Evolutionary conservation across 2,329 filamentous ascomycete species (phyloP), one percentile per base, ranked within the genome.

Genomic region (Fusarium nygamai): DNA sequence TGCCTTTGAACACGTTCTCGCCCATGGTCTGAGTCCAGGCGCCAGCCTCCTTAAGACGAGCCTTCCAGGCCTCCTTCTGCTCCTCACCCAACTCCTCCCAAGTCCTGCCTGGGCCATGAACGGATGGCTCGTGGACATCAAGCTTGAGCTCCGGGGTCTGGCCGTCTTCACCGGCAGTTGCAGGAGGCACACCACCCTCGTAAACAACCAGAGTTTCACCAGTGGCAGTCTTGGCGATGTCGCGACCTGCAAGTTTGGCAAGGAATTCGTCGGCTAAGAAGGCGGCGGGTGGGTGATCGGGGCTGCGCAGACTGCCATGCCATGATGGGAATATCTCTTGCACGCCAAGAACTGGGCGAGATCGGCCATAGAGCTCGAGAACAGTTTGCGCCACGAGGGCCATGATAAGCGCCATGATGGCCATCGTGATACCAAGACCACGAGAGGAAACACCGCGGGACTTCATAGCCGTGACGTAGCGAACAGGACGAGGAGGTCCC

Each of bases 21-120:
- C 93, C 93, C 86, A 96, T 93, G 43, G 90, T 87, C 79, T 92
- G 91, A n/a, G 89, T 89, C 94, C 94, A 97, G 73, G 94, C 90
- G 1, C 94, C 94, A 1, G 93, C 91, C 62, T 91, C 87, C 63
- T 86, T 85, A 41, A 97, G 86, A 79, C 88, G 89, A 74, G 88
- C 82, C 83, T 91, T 94, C 94, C 94, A 97, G 24, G 85, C 84
- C 59, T 86, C 83, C 80, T 89, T 89, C 81, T 95, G 89, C 61
- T 88, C 83, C 19, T 87, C 84, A 11, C 86, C 85, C 50, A 97
- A 83, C 67, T 95, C 90, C 65, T 94, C 91, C 93, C 94, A 97
- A 62, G 87, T 85, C 81, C 87, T 90, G 20, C 90, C 91, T 3
- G 85, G 81, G 3, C 84, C 86, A 69, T 89, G 85, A 20, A 81